These are phyloP conservation scores for Luffa acutangula DNA, from an alignment of 306 rosid species.

Conservation along the genomic window DNA sequence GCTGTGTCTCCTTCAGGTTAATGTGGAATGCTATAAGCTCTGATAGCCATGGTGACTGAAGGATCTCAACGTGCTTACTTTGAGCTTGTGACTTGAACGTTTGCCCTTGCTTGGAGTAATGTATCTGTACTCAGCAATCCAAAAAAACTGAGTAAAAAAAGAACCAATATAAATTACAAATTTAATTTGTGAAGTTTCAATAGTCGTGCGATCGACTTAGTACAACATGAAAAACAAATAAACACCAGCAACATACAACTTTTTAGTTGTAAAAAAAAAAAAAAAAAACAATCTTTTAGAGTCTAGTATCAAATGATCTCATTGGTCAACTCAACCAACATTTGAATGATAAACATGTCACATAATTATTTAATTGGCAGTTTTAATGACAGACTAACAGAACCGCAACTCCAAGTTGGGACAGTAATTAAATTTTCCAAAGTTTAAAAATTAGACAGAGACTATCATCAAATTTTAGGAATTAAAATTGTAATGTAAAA, in stretches of 20 bases:
- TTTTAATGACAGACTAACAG: not conserved
- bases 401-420: too few species aligned
- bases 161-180: not conserved
- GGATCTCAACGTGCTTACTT: conserved; percentile 76
- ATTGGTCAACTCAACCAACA: not conserved
- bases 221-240: too few species aligned
- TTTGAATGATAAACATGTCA: not conserved
- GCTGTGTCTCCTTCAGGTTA: conserved; percentile 59
- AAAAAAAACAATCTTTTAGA: not conserved
- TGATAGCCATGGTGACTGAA: conserved; percentile 93
- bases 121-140: conserved; percentile 43
- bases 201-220: not conserved
- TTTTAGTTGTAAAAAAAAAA: too few species aligned
- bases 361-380: too few species aligned
- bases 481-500: not conserved
- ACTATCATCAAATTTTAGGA: not conserved
- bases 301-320: not conserved
- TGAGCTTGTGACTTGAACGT: conserved; percentile 73
- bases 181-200: not conserved
- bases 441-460: too few species aligned
- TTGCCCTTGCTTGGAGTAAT: conserved; percentile 89
- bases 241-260: too few species aligned
- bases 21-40: conserved; percentile 94
- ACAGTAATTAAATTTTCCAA: too few species aligned
- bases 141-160: not conserved